Conservation (phyloP, 768 basidiomycete species). For the Vararia minispora region DNA sequence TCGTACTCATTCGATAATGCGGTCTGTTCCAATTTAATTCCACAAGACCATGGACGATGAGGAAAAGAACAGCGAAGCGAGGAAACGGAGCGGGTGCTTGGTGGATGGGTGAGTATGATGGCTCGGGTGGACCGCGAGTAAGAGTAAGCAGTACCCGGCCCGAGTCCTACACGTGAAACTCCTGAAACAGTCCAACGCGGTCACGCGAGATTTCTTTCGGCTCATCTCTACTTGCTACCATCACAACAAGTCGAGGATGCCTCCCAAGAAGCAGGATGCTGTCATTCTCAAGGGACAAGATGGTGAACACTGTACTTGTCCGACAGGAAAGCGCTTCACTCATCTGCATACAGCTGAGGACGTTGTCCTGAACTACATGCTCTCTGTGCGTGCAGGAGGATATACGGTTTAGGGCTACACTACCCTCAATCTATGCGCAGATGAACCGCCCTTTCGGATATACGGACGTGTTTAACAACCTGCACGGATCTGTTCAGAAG, state of each 20-base stretch:
- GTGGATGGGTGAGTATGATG: conserved; percentile 16
- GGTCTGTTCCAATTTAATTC: background rate
- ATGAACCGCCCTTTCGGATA: conserved; percentile 94
- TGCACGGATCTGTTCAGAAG: conserved; percentile 85
- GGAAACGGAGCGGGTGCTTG: conserved; percentile 19
- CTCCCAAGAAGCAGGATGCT: conserved; percentile 10
- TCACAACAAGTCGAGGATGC: no score
- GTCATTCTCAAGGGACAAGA: conserved; percentile 14
- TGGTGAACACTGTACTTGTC: background rate
- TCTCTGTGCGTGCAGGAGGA: conserved; percentile 6
- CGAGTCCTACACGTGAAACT: no score
- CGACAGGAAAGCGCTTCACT: background rate
- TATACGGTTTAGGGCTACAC: background rate
- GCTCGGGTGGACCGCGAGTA: conserved; percentile 10
- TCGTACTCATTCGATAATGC: conserved; percentile 21
- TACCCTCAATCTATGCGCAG: conserved; percentile 24
- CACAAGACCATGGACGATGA: background rate
- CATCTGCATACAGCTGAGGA: conserved; percentile 9
- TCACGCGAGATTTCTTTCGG: no score
- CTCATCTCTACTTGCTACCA: no score
- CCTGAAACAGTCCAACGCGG: no score
- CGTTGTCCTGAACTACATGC: conserved; percentile 12
- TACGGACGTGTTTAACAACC: conserved; percentile 83
- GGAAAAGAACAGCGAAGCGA: conserved; percentile 3
- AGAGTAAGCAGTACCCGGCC: no score